Evolutionary conservation across 371 early-diverging fungal genomes (phyloP).

Genomic region (Haplosporangium sp.): DNA sequence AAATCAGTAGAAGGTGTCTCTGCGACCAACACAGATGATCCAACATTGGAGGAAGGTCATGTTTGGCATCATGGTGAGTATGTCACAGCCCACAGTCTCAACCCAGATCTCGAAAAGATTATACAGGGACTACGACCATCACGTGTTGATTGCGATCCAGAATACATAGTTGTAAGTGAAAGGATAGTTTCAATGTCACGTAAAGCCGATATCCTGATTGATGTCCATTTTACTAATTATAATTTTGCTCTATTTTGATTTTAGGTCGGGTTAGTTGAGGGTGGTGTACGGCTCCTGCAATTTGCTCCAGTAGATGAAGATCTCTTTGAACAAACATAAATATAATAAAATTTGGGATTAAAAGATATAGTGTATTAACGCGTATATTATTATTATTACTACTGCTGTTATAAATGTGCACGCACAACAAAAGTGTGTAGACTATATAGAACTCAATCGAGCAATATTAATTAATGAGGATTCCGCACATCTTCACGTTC

Average conservation of each 20-base stretch:
- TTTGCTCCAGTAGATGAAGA: constrained; percentile 53
- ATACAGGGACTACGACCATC: constrained; percentile 54
- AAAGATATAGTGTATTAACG: background rate
- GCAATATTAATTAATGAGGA: background rate
- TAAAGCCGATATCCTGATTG: too few species aligned
- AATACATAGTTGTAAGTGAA: constrained; percentile 47
- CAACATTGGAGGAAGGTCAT: constrained; percentile 1
- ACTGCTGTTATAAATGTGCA: background rate
- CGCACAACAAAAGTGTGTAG: background rate
- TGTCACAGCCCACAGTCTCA: constrained; percentile 46
- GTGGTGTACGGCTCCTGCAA: constrained; percentile 52
- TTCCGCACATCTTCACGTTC: constrained; percentile 35
- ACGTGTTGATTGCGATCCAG: constrained; percentile 55
- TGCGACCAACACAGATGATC: background rate
- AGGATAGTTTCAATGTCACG: too few species aligned
- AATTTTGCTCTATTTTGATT: background rate
- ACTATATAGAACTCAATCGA: background rate
- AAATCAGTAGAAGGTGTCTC: background rate
- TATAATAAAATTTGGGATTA: background rate
- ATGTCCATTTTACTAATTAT: too few species aligned
- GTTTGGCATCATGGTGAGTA: constrained; percentile 47
- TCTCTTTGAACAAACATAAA: constrained; percentile 15
- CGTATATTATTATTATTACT: background rate
- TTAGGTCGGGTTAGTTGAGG: constrained; percentile 49
- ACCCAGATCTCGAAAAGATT: constrained; percentile 46